Evolutionary conservation across 1,284 basidiomycete genomes (phyloP).

Genomic region (Omphalotus olearius): DNA sequence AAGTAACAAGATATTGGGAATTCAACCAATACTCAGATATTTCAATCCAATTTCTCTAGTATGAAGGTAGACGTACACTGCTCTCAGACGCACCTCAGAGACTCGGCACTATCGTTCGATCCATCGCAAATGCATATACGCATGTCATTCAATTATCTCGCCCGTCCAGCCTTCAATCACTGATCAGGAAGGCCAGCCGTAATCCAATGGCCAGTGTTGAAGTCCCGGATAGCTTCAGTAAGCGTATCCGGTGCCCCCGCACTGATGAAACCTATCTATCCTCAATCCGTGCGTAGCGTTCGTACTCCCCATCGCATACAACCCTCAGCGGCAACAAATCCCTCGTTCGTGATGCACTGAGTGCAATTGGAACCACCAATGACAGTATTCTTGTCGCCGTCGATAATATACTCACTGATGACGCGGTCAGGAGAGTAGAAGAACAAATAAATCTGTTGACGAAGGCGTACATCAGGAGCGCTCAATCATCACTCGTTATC

Average conservation of each 20-base stretch:
- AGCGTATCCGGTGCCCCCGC: constrained; percentile 4
- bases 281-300: not conserved
- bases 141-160: no score
- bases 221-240: constrained; percentile 1
- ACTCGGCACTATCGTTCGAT: no score
- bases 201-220: constrained; percentile 1
- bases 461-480: no score
- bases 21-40: no score
- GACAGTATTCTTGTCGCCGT: not conserved
- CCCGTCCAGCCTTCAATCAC: no score
- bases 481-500: no score
- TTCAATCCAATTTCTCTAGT: no score
- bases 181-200: no score
- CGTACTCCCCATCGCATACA: constrained; percentile 5
- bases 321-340: constrained; percentile 2
- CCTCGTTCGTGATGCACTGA: constrained; percentile 1
- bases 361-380: not conserved
- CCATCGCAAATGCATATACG: no score
- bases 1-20: no score
- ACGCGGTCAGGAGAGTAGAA: constrained; percentile 6
- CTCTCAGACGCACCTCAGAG: no score
- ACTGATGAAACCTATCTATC: constrained; percentile 3
- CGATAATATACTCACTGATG: not conserved
- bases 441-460: not conserved
- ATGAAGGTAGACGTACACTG: no score